phyloP scores from a whole-genome alignment of 2,329 filamentous ascomycete species.

The Ophiostoma novo-ulmi region DNA sequence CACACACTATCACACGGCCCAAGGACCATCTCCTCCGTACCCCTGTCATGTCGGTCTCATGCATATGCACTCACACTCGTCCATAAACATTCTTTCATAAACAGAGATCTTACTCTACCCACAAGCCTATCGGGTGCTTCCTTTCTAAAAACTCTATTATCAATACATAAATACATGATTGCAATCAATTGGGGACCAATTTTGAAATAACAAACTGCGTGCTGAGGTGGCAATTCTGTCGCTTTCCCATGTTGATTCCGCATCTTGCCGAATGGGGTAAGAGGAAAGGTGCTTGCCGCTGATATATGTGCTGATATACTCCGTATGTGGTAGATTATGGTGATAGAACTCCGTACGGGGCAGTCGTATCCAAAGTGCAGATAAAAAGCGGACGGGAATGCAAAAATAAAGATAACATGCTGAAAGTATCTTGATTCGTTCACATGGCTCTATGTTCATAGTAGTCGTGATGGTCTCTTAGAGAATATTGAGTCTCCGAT shows the following conservation, averaged over 20 bases:
- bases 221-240: background rate
- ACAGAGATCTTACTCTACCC: constrained; percentile 2
- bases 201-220: background rate
- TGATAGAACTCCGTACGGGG: background rate
- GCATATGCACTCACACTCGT: constrained; percentile 6
- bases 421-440: background rate
- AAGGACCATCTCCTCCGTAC: constrained; percentile 3
- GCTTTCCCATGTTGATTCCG: constrained; percentile 3
- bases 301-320: background rate
- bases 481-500: background rate
- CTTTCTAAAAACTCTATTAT: background rate
- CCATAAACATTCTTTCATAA: background rate
- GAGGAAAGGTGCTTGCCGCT: background rate
- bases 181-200: background rate
- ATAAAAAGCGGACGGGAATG: background rate
- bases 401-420: background rate
- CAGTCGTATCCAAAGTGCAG: background rate
- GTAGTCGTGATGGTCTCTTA: background rate
- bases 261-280: background rate
- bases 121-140: constrained; percentile 1
- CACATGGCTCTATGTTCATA: background rate
- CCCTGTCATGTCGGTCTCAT: background rate
- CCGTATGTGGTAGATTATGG: background rate
- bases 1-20: background rate
- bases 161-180: background rate